Base-by-base conservation (phyloP, 73 alveolate species). In the Tetrahymena malaccensis region DNA sequence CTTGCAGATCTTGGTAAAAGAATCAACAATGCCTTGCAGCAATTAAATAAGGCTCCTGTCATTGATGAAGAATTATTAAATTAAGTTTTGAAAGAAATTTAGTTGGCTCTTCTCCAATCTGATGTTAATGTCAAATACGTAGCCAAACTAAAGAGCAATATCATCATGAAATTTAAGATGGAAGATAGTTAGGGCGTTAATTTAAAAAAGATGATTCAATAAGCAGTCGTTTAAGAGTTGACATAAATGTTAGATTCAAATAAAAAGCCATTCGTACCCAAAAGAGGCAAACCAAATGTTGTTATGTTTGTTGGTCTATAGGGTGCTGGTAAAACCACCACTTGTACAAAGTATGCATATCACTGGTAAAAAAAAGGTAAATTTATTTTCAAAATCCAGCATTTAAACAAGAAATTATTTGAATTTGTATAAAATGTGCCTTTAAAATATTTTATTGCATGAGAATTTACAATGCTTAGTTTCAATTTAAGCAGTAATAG, bases 311-410 rank as follows among this genome's bases (percentile, higher is more conserved):
- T 99, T 43, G 99, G 99, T 55, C 98, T 99, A 55, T 99, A 99
- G 97, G 99, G 99, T 31, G 96, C 99, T 40, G 99, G 99, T 94
- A 99, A 99, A 95, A 99, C 99, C 40, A 99, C 99, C 40, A 99
- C 99, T 35, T 98, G 99, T 97, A 99, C 99, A 43, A 99, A 99
- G 97, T 99, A 98, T 95, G 99, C 99, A 22, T 99, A 99, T 97
- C 97, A 98, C 97, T 99, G 98, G 97, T 98, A 98, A 96, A 98
- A 98, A 94, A 99, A 98, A 94, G 97, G 98, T 94, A 31, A 21
- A 93, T 10, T 25, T 10, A 27, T 50, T 15, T 55, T 1, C 19
- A 8, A 43, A 50, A 19, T 50, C 3, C 0, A 15, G 4, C 83
- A 19, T 11, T 50, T 50, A 7, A 50, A 15, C 16, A 15, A 0